phyloP scores from a whole-genome alignment of 1,139 yeast species.

The Blastobotrys buckinghamii region DNA sequence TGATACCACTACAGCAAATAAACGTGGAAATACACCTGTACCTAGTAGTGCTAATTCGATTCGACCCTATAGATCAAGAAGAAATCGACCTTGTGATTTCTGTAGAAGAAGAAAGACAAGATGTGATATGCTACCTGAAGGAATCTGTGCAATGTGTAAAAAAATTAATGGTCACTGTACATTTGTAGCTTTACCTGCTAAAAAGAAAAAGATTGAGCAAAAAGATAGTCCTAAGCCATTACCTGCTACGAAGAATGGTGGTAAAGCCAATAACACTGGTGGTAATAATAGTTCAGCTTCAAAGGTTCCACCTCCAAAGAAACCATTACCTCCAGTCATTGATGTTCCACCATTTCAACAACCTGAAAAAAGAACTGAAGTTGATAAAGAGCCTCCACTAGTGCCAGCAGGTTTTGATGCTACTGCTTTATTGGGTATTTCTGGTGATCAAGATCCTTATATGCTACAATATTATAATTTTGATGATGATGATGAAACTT shows the following conservation, averaged over 20 bases:
- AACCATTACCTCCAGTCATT: constrained; percentile 11
- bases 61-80: constrained; percentile 16
- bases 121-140: constrained; percentile 23
- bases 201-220: constrained; percentile 15
- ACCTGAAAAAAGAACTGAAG: constrained; percentile 13
- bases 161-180: constrained; percentile 22
- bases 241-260: not conserved
- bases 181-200: constrained; percentile 21
- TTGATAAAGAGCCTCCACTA: constrained; percentile 22
- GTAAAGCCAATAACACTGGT: not conserved
- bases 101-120: constrained; percentile 28
- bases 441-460: constrained; percentile 35
- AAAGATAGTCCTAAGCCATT: constrained; percentile 9
- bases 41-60: constrained; percentile 5
- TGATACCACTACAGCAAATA: not conserved
- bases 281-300: not conserved
- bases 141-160: constrained; percentile 25
- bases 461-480: constrained; percentile 28
- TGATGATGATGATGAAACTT: constrained; percentile 24
- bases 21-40: not conserved
- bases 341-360: constrained; percentile 24
- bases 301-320: constrained; percentile 1
- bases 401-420: constrained; percentile 26
- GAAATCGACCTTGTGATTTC: constrained; percentile 26
- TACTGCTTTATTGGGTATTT: constrained; percentile 29